Base-by-base conservation (phyloP, 192 early-diverging fungal species). In the Dissophora globulifera region DNA sequence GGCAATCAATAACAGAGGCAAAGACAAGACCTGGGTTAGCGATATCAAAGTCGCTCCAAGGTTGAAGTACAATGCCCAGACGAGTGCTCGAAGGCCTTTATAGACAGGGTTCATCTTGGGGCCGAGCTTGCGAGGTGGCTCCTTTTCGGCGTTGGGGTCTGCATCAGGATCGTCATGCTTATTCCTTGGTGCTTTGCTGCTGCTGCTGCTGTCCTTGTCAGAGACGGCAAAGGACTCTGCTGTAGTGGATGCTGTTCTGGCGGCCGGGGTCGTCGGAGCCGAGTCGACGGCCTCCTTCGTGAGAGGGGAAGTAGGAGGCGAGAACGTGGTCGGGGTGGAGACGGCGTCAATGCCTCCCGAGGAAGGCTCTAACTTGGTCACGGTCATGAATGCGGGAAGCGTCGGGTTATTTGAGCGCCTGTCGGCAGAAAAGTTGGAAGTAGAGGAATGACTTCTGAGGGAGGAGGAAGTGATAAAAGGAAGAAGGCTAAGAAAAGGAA, bases 61-160 rank as follows among this genome's bases (percentile, higher is more conserved):
- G 47, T 67, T 53, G 26, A 76, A 76, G 32, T 76, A 76, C 27
- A 67, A 17, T 3, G 63, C 72, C 72, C 72, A 76, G 0, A 52
- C 42, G 2, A 76, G 29, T 0, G 62, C 64, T 22, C 72, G 63
- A 27, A 76, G 27, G 6, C 31, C 38, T 38, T 76, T 76, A 49
- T 67, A 76, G 27, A 76, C 23, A 2, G 72, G 72, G 50, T 76
- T 76, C 63, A 76, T 60, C 52, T 76, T 76, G 33, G 63, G 72
- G 0, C 72, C 72, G 3, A 62, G 20, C 15, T 40, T 17, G 26
- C 59, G 69, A 11, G 41, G 10, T 8, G 46, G 46, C 16, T 40
- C 58, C 35, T 38, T 13, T 13, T 38, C 35, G 7, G 35, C n/a
- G 31, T 19, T 19, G 1, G 20, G 20, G 8, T 54, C 29, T 16